These are phyloP conservation scores for Vanrija humicola DNA, from an alignment of 1,284 basidiomycete species.

Conservation along the genomic window DNA sequence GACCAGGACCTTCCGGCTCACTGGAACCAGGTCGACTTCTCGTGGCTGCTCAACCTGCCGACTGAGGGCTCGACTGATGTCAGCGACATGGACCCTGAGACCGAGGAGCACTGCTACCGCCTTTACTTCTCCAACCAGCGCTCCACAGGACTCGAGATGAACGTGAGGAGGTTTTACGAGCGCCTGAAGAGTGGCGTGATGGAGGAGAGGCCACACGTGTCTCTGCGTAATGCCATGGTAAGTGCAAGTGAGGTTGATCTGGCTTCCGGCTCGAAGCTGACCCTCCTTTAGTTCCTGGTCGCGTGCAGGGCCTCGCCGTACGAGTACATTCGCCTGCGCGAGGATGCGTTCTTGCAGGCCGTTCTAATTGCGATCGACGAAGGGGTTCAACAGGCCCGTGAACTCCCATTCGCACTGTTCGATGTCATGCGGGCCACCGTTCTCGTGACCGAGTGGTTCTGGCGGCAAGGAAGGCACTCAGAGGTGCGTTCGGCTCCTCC, in stretches of 20 bases:
- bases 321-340: conserved; percentile 3
- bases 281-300: conserved; percentile 2
- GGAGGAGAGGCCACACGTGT: conserved; percentile 1
- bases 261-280: background rate
- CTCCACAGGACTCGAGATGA: conserved; percentile 12
- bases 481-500: conserved; percentile 2
- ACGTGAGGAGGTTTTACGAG: conserved; percentile 15
- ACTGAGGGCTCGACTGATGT: background rate
- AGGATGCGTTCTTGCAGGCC: conserved; percentile 3
- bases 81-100: conserved; percentile 1
- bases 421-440: conserved; percentile 8
- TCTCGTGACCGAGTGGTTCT: conserved; percentile 10
- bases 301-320: conserved; percentile 6
- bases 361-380: background rate
- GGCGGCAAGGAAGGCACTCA: conserved; percentile 5
- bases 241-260: too few relatives aligned
- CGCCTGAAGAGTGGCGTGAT: conserved; percentile 3
- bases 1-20: conserved; percentile 6
- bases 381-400: background rate
- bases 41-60: conserved; percentile 9
- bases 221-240: conserved; percentile 12
- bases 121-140: conserved; percentile 12
- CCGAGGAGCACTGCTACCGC: conserved; percentile 6
- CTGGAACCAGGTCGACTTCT: conserved; percentile 11
- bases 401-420: background rate